A percentile compares a stretch with the other conserved stretches of the same genome.
Conservation (phyloP, 257 asterid species). For the Lantana camara region DNA sequence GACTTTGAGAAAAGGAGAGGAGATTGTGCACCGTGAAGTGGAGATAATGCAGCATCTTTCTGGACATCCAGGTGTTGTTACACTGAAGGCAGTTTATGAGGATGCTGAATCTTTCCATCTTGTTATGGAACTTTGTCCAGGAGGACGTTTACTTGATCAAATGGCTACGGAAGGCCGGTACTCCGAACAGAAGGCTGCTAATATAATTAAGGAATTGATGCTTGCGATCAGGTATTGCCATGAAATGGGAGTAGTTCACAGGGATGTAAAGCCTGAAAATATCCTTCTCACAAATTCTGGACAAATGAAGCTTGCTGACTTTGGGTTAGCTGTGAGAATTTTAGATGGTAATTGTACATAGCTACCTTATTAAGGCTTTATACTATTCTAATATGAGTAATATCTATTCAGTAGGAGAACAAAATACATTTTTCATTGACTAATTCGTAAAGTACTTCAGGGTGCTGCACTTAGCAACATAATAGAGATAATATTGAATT, state of each 20-base stretch:
- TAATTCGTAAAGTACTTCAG: background rate
- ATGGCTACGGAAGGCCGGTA: constrained; percentile 67
- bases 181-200: constrained; percentile 76
- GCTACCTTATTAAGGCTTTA: background rate
- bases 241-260: constrained; percentile 92
- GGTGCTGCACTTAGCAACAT: background rate
- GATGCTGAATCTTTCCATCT: constrained; percentile 77
- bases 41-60: constrained; percentile 97
- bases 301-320: constrained; percentile 83
- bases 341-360: constrained; percentile 57
- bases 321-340: constrained; percentile 85
- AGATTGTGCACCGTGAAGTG: constrained; percentile 89
- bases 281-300: constrained; percentile 75
- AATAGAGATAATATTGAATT: background rate
- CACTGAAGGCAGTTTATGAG: constrained; percentile 79
- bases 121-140: constrained; percentile 90
- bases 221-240: constrained; percentile 80
- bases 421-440: background rate
- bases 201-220: constrained; percentile 76
- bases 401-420: background rate
- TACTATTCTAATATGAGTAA: background rate
- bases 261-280: constrained; percentile 92
- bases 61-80: constrained; percentile 86
- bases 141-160: constrained; percentile 84
- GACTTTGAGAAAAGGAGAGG: constrained; percentile 77